phyloP scores from a whole-genome alignment of 768 basidiomycete species.

The Lentinula guzmanii region DNA sequence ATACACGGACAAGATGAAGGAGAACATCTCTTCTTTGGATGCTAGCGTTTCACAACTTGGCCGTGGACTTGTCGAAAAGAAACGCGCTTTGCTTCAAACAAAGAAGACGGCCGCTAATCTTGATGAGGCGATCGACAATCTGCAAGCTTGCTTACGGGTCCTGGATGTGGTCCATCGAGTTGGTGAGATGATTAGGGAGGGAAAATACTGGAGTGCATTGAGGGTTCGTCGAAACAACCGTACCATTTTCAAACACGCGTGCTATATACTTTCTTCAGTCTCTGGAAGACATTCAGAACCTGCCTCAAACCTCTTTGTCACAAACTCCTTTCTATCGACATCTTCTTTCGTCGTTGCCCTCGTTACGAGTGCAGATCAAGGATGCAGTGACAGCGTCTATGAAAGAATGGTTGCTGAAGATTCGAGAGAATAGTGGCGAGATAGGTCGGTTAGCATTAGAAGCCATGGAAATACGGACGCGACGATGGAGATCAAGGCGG shows the following conservation, averaged over 20 bases:
- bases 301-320: conserved; percentile 83
- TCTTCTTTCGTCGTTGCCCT: conserved; percentile 87
- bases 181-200: conserved; percentile 86
- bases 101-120: conserved; percentile 92
- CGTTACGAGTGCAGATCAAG: conserved; percentile 82
- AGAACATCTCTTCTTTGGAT: conserved; percentile 88
- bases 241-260: conserved; percentile 20
- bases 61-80: conserved; percentile 86
- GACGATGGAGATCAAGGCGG: conserved; percentile 77
- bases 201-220: conserved; percentile 95
- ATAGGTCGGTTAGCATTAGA: conserved; percentile 88
- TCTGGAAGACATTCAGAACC: conserved; percentile 88
- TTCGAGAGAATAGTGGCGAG: conserved; percentile 79
- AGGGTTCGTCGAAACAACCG: conserved; percentile 55
- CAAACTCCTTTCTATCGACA: conserved; percentile 93
- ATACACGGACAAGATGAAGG: conserved; percentile 90
- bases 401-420: conserved; percentile 96
- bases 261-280: conserved; percentile 50
- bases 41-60: conserved; percentile 85
- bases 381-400: conserved; percentile 91
- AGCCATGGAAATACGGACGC: conserved; percentile 77
- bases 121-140: conserved; percentile 93
- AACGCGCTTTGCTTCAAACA: conserved; percentile 80
- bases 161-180: conserved; percentile 92
- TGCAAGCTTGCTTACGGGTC: conserved; percentile 89